Base-by-base conservation (phyloP, 495 filamentous ascomycete genomes). In the Trichoderma asperelloides region DNA sequence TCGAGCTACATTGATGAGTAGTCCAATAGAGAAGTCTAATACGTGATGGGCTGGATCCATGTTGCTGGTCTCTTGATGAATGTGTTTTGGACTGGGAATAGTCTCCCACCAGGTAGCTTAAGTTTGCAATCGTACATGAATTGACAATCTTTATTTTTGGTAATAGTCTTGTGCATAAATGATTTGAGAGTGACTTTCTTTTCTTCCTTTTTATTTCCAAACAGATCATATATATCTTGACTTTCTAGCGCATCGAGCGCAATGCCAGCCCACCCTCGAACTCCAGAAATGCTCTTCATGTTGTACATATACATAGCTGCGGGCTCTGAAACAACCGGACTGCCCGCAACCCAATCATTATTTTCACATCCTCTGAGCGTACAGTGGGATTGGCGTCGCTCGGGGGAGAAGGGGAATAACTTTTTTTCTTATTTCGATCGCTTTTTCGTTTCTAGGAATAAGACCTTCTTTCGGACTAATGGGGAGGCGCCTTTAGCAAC, bases 391-490 rank as follows among this genome's bases (percentile, higher is more conserved):
- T 12, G n/a, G 23, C 6, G 28, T 11, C 28, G 13, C 25, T 30
- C 27, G 27, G 25, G 16, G 18, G 28, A 60, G 33, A 37, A 37
- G 33, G 33, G 5, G 5, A 37, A 37, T 37, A 2, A 8, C 9
- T 37, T 37, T 33, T 70, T 74, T 81, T 65, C 89, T 39, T 27
- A 65, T 65, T 47, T 43, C n/a, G 41, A 43, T 65, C 64, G 39
- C 27, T 45, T 88, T 71, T 94, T 96, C 79, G 91, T 87, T 79
- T 97, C 93, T 33, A 96, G 84, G 78, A 97, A 97, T 3, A 97
- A 84, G 55, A 97, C 93, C 80, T 93, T 86, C 80, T 92, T 93
- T 66, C 86, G 83, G n/a, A 92, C 89, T 92, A 62, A 66, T 16
- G n/a, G 25, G 27, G 37, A 5, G 11, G 39, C 23, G 30, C 30